Evolutionary conservation across 192 early-diverging fungal genomes (phyloP).

Genomic region (Backusella mclennaniae): DNA sequence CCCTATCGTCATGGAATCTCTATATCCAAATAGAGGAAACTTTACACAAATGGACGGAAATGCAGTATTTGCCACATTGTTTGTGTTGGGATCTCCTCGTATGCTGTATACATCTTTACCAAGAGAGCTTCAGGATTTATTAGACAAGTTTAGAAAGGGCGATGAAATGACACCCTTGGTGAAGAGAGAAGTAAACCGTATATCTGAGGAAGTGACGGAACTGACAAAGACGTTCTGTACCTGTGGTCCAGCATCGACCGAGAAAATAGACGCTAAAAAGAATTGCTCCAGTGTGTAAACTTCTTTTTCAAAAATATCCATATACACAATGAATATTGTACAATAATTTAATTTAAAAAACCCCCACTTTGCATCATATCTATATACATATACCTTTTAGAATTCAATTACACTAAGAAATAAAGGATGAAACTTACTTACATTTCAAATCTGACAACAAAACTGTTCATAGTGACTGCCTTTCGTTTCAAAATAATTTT

Average conservation of each 20-base stretch:
- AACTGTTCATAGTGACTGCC: not conserved
- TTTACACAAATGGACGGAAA: slow-evolving; percentile 20
- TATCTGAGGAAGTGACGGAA: slow-evolving; percentile 52
- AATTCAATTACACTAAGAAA: not conserved
- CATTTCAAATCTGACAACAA: not conserved
- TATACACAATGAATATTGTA: not conserved
- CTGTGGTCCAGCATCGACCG: slow-evolving; percentile 43
- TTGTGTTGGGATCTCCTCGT: slow-evolving; percentile 57
- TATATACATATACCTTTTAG: not conserved
- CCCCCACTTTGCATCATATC: not conserved
- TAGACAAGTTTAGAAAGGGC: slow-evolving; percentile 37
- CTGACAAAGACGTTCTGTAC: slow-evolving; percentile 57
- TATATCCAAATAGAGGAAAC: slow-evolving; percentile 22
- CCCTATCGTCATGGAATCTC: slow-evolving; percentile 38
- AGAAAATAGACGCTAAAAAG: not conserved
- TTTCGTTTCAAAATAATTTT: not conserved
- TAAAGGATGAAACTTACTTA: not conserved
- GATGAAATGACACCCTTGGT: slow-evolving; percentile 38
- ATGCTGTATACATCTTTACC: slow-evolving; percentile 55
- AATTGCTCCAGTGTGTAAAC: not conserved
- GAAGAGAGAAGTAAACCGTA: slow-evolving; percentile 51
- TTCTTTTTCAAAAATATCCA: not conserved
- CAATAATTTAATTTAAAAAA: not conserved
- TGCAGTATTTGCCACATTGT: slow-evolving; percentile 59
- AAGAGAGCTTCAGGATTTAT: slow-evolving; percentile 36